phyloP scores from a whole-genome alignment of 2,329 filamentous ascomycete genomes.

The Pseudogymnoascus destructans region DNA sequence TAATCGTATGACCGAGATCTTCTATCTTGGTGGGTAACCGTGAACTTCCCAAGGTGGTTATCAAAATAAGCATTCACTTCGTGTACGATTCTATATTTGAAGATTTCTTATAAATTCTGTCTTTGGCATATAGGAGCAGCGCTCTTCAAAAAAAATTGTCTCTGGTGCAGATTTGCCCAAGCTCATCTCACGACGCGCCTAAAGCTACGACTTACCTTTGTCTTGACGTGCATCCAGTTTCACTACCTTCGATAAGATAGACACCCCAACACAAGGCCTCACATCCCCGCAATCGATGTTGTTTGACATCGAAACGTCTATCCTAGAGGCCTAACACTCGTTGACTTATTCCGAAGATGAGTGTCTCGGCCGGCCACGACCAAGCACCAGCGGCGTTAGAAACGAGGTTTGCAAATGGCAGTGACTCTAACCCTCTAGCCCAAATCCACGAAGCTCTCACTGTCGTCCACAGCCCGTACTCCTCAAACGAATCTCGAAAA shows the following conservation, averaged over 20 bases:
- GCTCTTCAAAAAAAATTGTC: conserved; percentile 1
- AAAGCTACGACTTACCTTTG: background rate
- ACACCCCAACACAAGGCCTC: conserved; percentile 7
- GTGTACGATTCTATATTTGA: conserved; percentile 1
- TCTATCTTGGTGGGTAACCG: conserved; percentile 5
- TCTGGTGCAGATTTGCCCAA: background rate
- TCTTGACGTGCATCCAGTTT: background rate
- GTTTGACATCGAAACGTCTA: background rate
- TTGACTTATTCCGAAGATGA: conserved; percentile 1
- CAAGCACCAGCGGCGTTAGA: conserved; percentile 2
- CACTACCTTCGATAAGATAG: conserved; percentile 1
- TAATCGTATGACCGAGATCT: conserved; percentile 8
- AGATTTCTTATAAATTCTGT: background rate
- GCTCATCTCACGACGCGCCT: background rate
- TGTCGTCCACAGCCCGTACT: conserved; percentile 71
- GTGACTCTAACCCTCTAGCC: conserved; percentile 37
- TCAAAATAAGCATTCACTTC: conserved; percentile 7
- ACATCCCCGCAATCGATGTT: conserved; percentile 7
- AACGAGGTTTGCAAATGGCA: conserved; percentile 27
- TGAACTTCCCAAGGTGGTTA: conserved; percentile 3
- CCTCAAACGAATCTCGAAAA: conserved; percentile 66
- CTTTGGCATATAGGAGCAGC: conserved; percentile 1
- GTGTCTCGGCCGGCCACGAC: conserved; percentile 8
- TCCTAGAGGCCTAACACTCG: conserved; percentile 3
- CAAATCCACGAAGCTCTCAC: conserved; percentile 76